phyloP scores from a whole-genome alignment of 2,329 filamentous ascomycete species.

The Botryotinia calthae region DNA sequence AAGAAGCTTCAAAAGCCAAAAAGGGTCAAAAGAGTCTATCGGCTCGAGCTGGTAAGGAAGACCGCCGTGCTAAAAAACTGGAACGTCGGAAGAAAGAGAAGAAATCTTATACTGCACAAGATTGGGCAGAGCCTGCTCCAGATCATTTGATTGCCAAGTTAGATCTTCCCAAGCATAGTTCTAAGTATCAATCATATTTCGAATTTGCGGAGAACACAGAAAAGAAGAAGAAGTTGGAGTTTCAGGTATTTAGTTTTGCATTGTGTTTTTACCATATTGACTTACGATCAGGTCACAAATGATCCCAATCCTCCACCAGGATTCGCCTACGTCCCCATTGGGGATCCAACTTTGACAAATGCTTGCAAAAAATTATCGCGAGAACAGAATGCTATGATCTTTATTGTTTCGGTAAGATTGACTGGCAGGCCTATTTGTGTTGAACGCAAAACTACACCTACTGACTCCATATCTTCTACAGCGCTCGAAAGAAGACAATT shows the following conservation, averaged over 20 bases:
- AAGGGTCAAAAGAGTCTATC: constrained; percentile 13
- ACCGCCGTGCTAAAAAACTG: constrained; percentile 33
- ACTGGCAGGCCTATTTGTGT: constrained; percentile 1
- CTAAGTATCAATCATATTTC: constrained; percentile 59
- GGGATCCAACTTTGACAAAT: constrained; percentile 58
- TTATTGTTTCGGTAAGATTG: constrained; percentile 60
- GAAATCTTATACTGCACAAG: constrained; percentile 30
- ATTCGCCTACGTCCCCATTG: constrained; percentile 61
- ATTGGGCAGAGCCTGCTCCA: constrained; percentile 35
- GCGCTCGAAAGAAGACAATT: constrained; percentile 34
- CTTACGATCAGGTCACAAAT: constrained; percentile 49
- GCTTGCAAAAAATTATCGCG: constrained; percentile 64
- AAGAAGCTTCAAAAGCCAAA: background rate
- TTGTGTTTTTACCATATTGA: constrained; percentile 22
- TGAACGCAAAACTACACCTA: background rate
- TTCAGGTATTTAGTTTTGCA: constrained; percentile 48
- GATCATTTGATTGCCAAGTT: constrained; percentile 37
- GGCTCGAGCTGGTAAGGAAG: constrained; percentile 26
- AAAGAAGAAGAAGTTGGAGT: constrained; percentile 62
- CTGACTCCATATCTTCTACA: constrained; percentile 19
- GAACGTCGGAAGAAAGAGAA: constrained; percentile 35
- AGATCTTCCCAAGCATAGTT: constrained; percentile 42
- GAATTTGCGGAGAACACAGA: constrained; percentile 64
- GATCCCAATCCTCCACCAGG: constrained; percentile 54
- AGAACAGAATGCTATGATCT: constrained; percentile 60